Evolutionary conservation across 2,329 filamentous ascomycete species (phyloP).

Genomic region (Coleophoma eucalyptorum): DNA sequence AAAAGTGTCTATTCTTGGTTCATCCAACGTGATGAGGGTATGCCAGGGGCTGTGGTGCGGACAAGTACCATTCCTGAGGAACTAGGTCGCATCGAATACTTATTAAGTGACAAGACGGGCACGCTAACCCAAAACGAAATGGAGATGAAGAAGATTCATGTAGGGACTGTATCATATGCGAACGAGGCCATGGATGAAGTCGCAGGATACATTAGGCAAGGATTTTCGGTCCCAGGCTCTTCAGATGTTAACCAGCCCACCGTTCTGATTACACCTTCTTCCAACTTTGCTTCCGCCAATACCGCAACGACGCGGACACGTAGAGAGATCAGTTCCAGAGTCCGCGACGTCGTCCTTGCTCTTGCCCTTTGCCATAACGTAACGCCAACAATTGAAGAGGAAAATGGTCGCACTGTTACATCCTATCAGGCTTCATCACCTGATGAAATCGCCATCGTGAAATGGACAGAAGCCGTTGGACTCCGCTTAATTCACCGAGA

Average conservation of each 20-base stretch:
- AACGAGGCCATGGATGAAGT: constrained; percentile 99
- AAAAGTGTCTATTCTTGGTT: constrained; percentile 96
- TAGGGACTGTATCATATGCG: constrained; percentile 96
- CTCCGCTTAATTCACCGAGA: constrained; percentile 82
- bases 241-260: constrained; percentile 39
- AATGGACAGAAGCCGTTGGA: constrained; percentile 91
- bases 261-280: constrained; percentile 71
- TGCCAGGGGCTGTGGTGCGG: constrained; percentile 86
- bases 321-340: constrained; percentile 88
- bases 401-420: constrained; percentile 71
- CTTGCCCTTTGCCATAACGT: constrained; percentile 96
- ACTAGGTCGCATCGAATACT: constrained; percentile 89
- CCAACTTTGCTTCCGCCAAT: constrained; percentile 57
- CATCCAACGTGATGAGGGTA: constrained; percentile 87
- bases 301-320: constrained; percentile 74
- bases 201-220: constrained; percentile 77
- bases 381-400: constrained; percentile 83
- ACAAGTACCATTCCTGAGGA: constrained; percentile 98
- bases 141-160: constrained; percentile 98
- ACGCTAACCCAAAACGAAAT: constrained; percentile 97
- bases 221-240: constrained; percentile 58
- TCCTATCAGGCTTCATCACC: constrained; percentile 96
- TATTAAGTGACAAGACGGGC: constrained; percentile 97
- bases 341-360: constrained; percentile 88
- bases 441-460: constrained; percentile 96